Conservation (phyloP, 1,284 basidiomycete species). For the Rhodotorula sp. region DNA sequence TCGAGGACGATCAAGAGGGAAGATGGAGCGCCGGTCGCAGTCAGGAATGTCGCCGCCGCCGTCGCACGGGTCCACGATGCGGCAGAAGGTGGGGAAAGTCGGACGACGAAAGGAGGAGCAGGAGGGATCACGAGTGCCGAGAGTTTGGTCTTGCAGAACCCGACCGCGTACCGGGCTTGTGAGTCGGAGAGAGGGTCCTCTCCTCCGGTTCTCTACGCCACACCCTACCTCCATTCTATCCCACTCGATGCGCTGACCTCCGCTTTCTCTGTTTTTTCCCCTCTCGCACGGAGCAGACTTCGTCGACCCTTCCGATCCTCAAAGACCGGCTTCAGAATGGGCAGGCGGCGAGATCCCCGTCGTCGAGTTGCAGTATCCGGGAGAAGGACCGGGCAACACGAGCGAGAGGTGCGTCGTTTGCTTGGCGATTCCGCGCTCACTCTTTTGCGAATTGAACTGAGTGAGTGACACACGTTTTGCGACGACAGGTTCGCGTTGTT, state of each 20-base stretch:
- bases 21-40: slow-evolving; percentile 9
- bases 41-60: slow-evolving; percentile 13
- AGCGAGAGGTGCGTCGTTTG: slow-evolving; percentile 44
- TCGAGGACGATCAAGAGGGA: not conserved
- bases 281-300: slow-evolving; percentile 38
- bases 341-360: slow-evolving; percentile 43
- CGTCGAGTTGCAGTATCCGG: slow-evolving; percentile 53
- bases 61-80: too few relatives aligned
- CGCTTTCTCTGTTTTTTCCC: not conserved
- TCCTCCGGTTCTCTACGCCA: too few relatives aligned
- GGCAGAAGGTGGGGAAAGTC: not conserved
- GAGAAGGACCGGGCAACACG: slow-evolving; percentile 42
- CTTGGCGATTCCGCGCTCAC: too few relatives aligned
- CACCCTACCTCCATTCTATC: too few relatives aligned
- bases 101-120: not conserved
- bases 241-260: too few relatives aligned
- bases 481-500: slow-evolving; percentile 49
- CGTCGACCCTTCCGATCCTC: slow-evolving; percentile 22
- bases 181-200: slow-evolving; percentile 1
- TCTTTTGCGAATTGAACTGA: not conserved
- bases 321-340: slow-evolving; percentile 17
- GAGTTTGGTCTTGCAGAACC: slow-evolving; percentile 19
- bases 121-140: slow-evolving; percentile 13
- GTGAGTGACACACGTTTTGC: too few relatives aligned
- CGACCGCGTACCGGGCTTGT: slow-evolving; percentile 28